Evolutionary conservation across 2,329 filamentous ascomycete genomes (phyloP), one percentile per base, ranked within the genome.

Genomic region (Talaromyces piceae): DNA sequence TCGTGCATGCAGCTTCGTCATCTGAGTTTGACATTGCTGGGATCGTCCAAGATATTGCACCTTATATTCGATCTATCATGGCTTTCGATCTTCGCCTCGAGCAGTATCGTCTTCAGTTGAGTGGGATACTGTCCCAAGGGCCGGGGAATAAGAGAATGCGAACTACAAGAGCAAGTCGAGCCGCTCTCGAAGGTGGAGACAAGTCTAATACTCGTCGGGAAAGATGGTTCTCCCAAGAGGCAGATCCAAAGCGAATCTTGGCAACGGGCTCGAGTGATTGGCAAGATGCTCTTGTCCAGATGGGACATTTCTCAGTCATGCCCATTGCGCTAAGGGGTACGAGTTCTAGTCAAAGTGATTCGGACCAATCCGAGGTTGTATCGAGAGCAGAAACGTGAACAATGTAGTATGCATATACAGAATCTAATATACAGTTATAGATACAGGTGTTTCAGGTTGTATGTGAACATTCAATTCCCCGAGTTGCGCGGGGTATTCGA

Each of bases 21-120:
- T 89, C 95, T 57, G 89, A 95, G 60, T 81, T 87, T 41, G 82
- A 82, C 0, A 72, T 86, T 59, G 66, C 68, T 0, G 73, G 84
- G 18, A 81, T 95, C 27, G 77, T 80, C 0, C 72, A 84, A 11
- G 93, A 98, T 56, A 75, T 97, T 2, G 91, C 90, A 0, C 93
- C 94, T 0, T 97, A 88, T 65, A 80, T 97, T n/a, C 86, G 94
- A 9, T 77, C 79, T 31, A 97, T 98, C 54, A 83, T 91, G 2
- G 77, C 83, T 0, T 87, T 85, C 62, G 91, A 97, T 59, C 73
- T 82, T 18, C 77, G 76, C 1, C 77, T 93, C 1, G 85, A 89
- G 61, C 74, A 81, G 54, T 81, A 88, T 56, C 80, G 88, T 9
- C 65, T 80, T 6, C 77, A 78, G 16, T 67, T 87, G 8, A 82